Evolutionary conservation across 495 filamentous ascomycete species (phyloP), one percentile per base, ranked within the genome.

Genomic region (Eremomyces bilateralis): DNA sequence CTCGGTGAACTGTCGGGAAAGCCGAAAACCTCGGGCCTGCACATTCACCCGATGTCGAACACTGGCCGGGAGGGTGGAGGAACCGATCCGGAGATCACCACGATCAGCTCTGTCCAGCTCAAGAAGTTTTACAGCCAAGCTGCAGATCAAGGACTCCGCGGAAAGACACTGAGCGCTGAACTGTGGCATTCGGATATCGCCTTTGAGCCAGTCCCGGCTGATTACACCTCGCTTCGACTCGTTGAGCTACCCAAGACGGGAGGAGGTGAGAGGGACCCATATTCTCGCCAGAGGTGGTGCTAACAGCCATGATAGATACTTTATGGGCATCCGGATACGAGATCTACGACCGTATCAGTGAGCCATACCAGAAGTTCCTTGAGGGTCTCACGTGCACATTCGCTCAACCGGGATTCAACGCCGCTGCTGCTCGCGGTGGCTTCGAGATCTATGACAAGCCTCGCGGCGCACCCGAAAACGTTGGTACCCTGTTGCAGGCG

Each of bases 281-380:
- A n/a, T n/a, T n/a, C n/a, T n/a, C n/a, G n/a, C n/a, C n/a, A n/a
- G n/a, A n/a, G n/a, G n/a, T n/a, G n/a, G n/a, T n/a, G n/a, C n/a
- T n/a, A n/a, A n/a, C n/a, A n/a, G n/a, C n/a, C n/a, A n/a, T n/a
- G n/a, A n/a, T n/a, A n/a, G n/a, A n/a, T n/a, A n/a, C n/a, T n/a
- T n/a, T n/a, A n/a, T 79, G 71, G 71, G 76, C 71, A 10, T 70
- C 64, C 0, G 73, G 72, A 15, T 81, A 80, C 46, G 76, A 81
- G 42, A 57, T 77, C 12, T 81, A 78, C 51, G 76, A 81, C 53
- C 68, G 73, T 4, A 54, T 82, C 43, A 74, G 69, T 1, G 47
- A 61, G 15, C 60, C 68, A 0, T 64, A 73, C 35, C 69, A 66
- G 32, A 51, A 53, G 20, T 77, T 79, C 53, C 54, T 80, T 3